Percentiles rank a stretch among this genome's conserved stretches.
phyloP scores from a whole-genome alignment of 495 filamentous ascomycete genomes.

The Podospora conica region DNA sequence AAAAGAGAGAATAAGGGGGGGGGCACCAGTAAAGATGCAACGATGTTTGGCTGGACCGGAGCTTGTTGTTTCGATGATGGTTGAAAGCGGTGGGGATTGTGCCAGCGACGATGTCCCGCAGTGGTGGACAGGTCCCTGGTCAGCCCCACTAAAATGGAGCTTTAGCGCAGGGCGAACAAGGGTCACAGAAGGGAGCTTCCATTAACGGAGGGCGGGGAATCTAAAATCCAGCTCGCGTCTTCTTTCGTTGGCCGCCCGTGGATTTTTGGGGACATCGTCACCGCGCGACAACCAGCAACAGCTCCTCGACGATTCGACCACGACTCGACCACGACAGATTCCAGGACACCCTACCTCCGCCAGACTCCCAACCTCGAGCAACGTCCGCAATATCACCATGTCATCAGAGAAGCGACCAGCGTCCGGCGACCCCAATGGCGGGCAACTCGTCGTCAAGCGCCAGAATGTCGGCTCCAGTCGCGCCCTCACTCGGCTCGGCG shows the following conservation, averaged over 20 bases:
- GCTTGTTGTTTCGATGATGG: not conserved
- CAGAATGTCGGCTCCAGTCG: constrained; percentile 69
- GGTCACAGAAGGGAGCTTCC: not conserved
- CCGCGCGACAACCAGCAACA: not conserved
- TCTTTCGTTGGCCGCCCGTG: not conserved
- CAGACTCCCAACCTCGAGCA: not conserved
- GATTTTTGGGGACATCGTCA: constrained; percentile 6
- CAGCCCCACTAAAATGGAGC: not conserved
- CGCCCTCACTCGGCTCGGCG: constrained; percentile 58
- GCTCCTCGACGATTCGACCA: not conserved
- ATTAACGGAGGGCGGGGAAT: constrained; percentile 26
- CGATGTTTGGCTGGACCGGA: not conserved
- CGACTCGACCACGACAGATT: not conserved
- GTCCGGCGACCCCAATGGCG: constrained; percentile 67
- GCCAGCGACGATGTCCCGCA: constrained; percentile 6
- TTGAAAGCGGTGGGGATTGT: constrained; percentile 19
- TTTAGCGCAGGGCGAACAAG: not conserved
- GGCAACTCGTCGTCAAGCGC: constrained; percentile 81
- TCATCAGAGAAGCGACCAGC: constrained; percentile 86
- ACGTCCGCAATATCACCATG: constrained; percentile 45
- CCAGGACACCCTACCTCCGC: not conserved
- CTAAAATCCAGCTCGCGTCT: constrained; percentile 21
- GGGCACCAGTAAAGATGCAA: not conserved
- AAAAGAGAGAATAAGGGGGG: constrained; percentile 9
- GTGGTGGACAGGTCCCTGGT: not conserved